A percentile compares a stretch with the other conserved stretches of the same genome.
phyloP scores from a whole-genome alignment of 768 basidiomycete species.

The Suillus paluster region DNA sequence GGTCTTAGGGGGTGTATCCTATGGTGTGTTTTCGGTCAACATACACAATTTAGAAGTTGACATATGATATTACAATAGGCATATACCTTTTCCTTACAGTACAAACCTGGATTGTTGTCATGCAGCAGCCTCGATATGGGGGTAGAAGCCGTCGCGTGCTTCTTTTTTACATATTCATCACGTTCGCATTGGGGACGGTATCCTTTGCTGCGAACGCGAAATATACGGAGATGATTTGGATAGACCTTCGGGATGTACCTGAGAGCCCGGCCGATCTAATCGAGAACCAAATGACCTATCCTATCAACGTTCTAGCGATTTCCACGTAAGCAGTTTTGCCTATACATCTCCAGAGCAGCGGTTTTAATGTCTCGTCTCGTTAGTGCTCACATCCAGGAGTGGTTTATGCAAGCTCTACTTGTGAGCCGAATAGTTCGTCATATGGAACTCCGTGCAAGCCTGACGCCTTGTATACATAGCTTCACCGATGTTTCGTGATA shows the following conservation, averaged over 20 bases:
- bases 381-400: not conserved
- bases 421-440: not conserved
- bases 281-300: not conserved
- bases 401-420: not conserved
- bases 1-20: conserved; percentile 23
- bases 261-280: not conserved
- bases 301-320: not conserved
- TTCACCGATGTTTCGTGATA: conserved; percentile 18
- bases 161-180: not conserved
- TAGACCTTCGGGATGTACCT: conserved; percentile 20
- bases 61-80: conserved; percentile 14
- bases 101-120: not conserved
- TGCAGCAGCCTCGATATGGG: not conserved
- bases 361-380: not conserved
- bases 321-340: not conserved
- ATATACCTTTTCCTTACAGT: conserved; percentile 3
- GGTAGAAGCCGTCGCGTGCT: not conserved
- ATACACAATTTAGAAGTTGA: not conserved
- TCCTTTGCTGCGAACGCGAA: conserved; percentile 19
- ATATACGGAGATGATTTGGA: conserved; percentile 26
- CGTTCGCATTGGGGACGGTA: conserved; percentile 19
- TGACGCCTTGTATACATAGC: not conserved
- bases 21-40: conserved; percentile 17
- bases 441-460: not conserved
- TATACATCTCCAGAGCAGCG: too few relatives aligned